Conservation (phyloP, 805 yeast species). For the Wickerhamiella lipophila region DNA sequence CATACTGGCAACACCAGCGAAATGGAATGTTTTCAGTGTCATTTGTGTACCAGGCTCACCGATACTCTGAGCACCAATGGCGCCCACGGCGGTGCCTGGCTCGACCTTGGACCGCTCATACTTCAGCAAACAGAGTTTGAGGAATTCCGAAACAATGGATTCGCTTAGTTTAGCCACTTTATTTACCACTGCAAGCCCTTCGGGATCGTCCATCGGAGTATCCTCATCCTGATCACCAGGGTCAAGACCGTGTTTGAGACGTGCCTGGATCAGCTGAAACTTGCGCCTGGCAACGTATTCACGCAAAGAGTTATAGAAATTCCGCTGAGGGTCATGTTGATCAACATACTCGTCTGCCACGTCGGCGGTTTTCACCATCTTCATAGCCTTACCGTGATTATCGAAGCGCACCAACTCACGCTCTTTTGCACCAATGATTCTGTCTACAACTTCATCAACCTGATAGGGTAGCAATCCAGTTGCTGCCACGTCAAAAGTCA, state of each 20-base stretch:
- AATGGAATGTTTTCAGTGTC: conserved; percentile 94
- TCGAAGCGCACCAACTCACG: conserved; percentile 51
- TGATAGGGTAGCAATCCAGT: conserved; percentile 57
- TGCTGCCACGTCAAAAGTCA: conserved; percentile 49
- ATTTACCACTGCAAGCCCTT: conserved; percentile 25
- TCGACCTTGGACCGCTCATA: conserved; percentile 86
- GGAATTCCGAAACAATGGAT: conserved; percentile 47
- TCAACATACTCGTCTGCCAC: conserved; percentile 55
- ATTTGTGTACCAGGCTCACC: conserved; percentile 99
- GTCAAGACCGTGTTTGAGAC: conserved; percentile 43
- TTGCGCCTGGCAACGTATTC: conserved; percentile 51
- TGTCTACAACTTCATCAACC: conserved; percentile 42
- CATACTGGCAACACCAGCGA: conserved; percentile 99
- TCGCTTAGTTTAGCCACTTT: conserved; percentile 45
- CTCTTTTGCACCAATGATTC: conserved; percentile 50
- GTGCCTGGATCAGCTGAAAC: conserved; percentile 38
- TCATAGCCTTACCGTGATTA: conserved; percentile 48
- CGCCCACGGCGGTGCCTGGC: conserved; percentile 99
- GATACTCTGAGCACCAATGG: conserved; percentile 97
- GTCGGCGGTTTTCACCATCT: conserved; percentile 22
- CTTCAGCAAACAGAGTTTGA: conserved; percentile 65
- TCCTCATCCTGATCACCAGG: conserved; percentile 34
- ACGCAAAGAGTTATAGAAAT: conserved; percentile 64
- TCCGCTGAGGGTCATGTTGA: conserved; percentile 77
- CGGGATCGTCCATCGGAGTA: conserved; percentile 26